phyloP scores from a whole-genome alignment of 768 basidiomycete species.

The Russula compacta region DNA sequence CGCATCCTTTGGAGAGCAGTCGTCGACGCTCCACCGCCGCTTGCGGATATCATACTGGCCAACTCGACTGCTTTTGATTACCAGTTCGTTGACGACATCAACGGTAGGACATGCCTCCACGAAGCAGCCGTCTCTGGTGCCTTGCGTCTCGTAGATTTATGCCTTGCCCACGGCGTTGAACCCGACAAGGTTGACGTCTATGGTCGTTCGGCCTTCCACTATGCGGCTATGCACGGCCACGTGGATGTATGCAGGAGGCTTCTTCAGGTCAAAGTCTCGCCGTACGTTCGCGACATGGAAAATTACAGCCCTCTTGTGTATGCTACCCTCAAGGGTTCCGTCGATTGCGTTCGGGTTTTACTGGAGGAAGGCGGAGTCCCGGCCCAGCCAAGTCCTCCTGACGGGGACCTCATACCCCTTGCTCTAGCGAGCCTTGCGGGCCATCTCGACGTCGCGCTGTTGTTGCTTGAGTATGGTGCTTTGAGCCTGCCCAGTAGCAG shows the following conservation, averaged over 20 bases:
- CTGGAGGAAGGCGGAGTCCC: conserved; percentile 62
- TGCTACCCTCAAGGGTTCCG: conserved; percentile 78
- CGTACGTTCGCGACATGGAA: conserved; percentile 77
- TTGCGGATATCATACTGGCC: conserved; percentile 66
- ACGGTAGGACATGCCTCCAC: conserved; percentile 87
- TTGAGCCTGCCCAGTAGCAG: conserved; percentile 79
- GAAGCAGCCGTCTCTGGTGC: conserved; percentile 85
- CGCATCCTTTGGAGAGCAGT: conserved; percentile 94
- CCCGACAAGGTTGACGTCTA: conserved; percentile 77
- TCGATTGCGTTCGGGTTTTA: conserved; percentile 76
- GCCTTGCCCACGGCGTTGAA: conserved; percentile 64
- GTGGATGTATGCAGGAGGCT: conserved; percentile 65
- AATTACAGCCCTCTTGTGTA: conserved; percentile 93
- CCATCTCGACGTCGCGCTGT: conserved; percentile 68
- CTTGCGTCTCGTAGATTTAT: conserved; percentile 67
- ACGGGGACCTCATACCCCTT: conserved; percentile 73
- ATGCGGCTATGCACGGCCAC: conserved; percentile 92
- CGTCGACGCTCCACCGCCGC: conserved; percentile 65
- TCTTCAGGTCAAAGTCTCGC: conserved; percentile 55
- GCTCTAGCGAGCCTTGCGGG: conserved; percentile 89
- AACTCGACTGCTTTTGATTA: conserved; percentile 76
- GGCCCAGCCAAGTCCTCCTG: conserved; percentile 45
- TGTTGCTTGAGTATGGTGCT: conserved; percentile 73
- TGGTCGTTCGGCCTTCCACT: conserved; percentile 89
- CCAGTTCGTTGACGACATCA: conserved; percentile 91